A percentile compares a stretch with the other conserved stretches of the same genome.
These are phyloP conservation scores for Ramularia endophylla DNA, from an alignment of 2,329 filamentous ascomycete genomes.

Conservation along the genomic window DNA sequence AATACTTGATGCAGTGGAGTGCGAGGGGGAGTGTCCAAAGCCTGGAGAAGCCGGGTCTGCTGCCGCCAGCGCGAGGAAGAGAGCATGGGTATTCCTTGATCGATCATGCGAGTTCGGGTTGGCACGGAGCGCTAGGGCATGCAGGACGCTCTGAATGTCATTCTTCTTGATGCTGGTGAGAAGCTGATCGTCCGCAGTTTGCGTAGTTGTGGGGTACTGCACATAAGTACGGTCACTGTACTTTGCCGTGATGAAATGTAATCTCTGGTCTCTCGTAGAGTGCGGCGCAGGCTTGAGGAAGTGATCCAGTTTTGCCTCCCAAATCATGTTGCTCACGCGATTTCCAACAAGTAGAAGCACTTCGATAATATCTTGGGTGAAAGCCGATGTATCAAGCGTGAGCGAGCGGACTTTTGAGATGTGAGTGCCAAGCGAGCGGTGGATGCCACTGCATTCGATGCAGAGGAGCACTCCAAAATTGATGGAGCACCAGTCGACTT, in stretches of 20 bases:
- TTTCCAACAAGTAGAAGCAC: slow-evolving; percentile 88
- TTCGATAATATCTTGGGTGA: slow-evolving; percentile 95
- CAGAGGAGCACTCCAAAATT: slow-evolving; percentile 94
- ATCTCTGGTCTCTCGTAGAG: slow-evolving; percentile 79
- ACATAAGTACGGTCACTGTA: slow-evolving; percentile 83
- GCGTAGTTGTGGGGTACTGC: slow-evolving; percentile 56
- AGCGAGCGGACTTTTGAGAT: slow-evolving; percentile 96
- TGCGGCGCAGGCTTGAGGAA: slow-evolving; percentile 66
- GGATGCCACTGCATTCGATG: slow-evolving; percentile 97
- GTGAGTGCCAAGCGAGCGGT: slow-evolving; percentile 91
- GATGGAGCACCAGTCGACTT: slow-evolving; percentile 98
- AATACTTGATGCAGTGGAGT: slow-evolving; percentile 35
- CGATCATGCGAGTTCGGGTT: slow-evolving; percentile 84
- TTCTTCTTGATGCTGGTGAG: slow-evolving; percentile 93
- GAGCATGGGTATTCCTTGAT: slow-evolving; percentile 78
- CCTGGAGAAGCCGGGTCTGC: slow-evolving; percentile 80
- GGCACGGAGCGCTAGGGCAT: slow-evolving; percentile 77
- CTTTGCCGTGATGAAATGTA: slow-evolving; percentile 94
- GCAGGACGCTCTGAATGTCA: slow-evolving; percentile 87
- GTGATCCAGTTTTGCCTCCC: slow-evolving; percentile 79
- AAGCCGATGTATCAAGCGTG: slow-evolving; percentile 91
- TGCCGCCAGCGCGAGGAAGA: slow-evolving; percentile 86
- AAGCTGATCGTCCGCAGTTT: slow-evolving; percentile 80
- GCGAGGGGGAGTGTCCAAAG: slow-evolving; percentile 31
- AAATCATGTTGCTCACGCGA: slow-evolving; percentile 91